Evolutionary conservation across 2,329 filamentous ascomycete species (phyloP).

Genomic region (Gnomoniopsis smithogilvyi): DNA sequence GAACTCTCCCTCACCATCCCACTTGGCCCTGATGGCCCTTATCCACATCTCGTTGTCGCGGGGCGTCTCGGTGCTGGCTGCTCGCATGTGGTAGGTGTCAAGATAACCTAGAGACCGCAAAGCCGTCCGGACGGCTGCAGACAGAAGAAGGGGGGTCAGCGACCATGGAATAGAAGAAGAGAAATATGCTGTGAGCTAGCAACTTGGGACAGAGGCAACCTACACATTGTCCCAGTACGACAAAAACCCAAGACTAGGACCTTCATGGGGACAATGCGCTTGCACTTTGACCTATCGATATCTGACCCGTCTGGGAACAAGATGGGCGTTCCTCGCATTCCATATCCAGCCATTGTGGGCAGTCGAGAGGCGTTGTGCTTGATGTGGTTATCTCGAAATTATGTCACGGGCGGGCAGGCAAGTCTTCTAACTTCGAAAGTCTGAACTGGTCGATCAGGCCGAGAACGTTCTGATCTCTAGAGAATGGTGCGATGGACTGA

Average conservation of each 20-base stretch:
- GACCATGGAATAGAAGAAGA: not conserved
- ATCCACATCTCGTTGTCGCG: constrained; percentile 22
- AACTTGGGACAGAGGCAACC: not conserved
- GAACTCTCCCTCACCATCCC: constrained; percentile 23
- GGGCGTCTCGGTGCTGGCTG: constrained; percentile 16
- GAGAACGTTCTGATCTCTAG: too few species aligned
- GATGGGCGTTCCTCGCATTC: constrained; percentile 6
- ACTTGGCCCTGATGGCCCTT: constrained; percentile 24
- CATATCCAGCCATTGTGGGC: constrained; percentile 2
- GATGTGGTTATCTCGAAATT: not conserved
- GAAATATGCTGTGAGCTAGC: not conserved
- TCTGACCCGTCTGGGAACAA: constrained; percentile 40
- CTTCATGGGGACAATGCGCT: constrained; percentile 67
- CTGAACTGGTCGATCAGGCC: too few species aligned
- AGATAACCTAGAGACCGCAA: constrained; percentile 16
- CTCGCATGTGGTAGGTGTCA: constrained; percentile 18
- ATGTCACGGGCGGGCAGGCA: too few species aligned
- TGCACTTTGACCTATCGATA: constrained; percentile 64
- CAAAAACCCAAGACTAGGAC: constrained; percentile 68
- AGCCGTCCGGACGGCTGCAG: constrained; percentile 12
- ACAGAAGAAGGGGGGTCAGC: not conserved
- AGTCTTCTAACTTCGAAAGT: too few species aligned
- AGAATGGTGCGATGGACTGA: too few species aligned
- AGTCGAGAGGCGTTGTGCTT: not conserved
- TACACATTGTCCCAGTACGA: constrained; percentile 31